Conservation (phyloP, 2,329 filamentous ascomycete genomes). For the Ascochyta viciae-villosae region DNA sequence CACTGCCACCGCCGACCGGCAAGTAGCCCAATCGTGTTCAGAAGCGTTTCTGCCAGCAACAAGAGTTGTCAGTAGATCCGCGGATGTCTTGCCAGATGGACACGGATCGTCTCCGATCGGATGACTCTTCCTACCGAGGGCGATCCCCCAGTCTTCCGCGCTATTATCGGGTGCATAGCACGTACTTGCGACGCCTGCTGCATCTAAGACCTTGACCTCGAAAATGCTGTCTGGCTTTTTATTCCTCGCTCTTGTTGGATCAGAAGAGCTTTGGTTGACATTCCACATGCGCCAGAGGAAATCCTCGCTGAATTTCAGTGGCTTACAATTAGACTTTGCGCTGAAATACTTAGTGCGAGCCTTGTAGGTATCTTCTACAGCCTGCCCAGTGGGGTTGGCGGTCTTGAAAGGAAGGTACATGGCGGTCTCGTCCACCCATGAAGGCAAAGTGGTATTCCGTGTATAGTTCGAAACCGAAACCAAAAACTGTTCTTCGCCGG, state of each 20-base stretch:
- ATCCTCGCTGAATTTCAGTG: constrained; percentile 19
- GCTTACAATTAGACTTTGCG: constrained; percentile 41
- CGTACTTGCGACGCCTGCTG: no score
- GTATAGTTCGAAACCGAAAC: constrained; percentile 56
- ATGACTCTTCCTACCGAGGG: no score
- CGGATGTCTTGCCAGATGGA: not conserved
- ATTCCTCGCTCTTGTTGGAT: no score
- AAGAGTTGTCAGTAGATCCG: constrained; percentile 19
- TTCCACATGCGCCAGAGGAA: not conserved
- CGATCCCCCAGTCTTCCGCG: no score
- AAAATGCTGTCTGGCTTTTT: no score
- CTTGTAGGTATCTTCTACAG: constrained; percentile 14
- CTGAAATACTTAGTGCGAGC: constrained; percentile 45
- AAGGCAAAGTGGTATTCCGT: constrained; percentile 51
- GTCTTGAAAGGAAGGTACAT: constrained; percentile 57
- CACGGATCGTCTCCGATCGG: no score
- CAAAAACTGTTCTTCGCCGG: constrained; percentile 50
- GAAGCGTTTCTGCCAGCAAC: constrained; percentile 15
- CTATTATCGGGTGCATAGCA: no score
- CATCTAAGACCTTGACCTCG: no score
- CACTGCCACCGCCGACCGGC: constrained; percentile 24
- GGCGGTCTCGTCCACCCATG: constrained; percentile 56
- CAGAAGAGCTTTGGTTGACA: no score
- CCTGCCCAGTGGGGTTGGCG: constrained; percentile 4
- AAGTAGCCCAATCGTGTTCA: constrained; percentile 21